Evolutionary conservation across 495 filamentous ascomycete genomes (phyloP).

Genomic region (Pyronema omphalodes): DNA sequence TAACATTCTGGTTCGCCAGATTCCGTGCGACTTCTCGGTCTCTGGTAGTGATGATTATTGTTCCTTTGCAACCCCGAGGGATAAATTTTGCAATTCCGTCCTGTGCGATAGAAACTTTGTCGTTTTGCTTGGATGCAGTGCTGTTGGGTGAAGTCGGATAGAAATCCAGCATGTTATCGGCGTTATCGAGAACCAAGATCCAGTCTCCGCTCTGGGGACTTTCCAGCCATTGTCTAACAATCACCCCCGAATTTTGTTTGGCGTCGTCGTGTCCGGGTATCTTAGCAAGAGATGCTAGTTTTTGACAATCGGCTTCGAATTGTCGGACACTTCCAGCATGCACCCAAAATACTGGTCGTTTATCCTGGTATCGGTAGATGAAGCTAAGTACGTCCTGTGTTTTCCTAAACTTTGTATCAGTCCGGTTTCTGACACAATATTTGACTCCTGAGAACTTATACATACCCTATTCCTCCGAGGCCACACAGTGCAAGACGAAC

Average conservation of each 20-base stretch:
- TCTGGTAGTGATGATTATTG: slow-evolving; percentile 24
- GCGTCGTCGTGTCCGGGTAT: slow-evolving; percentile 8
- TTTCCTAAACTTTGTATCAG: background rate
- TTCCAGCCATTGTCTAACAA: slow-evolving; percentile 12
- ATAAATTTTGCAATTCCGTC: slow-evolving; percentile 9
- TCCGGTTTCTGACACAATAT: too few species aligned
- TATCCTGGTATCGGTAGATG: slow-evolving; percentile 16
- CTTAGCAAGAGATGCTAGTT: background rate
- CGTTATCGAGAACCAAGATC: slow-evolving; percentile 14
- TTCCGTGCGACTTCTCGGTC: slow-evolving; percentile 13
- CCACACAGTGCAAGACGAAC: too few species aligned
- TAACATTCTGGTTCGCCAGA: background rate
- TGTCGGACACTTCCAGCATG: slow-evolving; percentile 6
- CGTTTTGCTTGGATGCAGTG: background rate
- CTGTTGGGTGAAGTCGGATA: background rate
- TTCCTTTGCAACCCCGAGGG: slow-evolving; percentile 16
- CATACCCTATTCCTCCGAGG: too few species aligned
- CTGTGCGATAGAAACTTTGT: background rate
- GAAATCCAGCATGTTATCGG: slow-evolving; percentile 10
- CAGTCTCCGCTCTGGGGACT: slow-evolving; percentile 7
- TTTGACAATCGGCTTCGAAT: slow-evolving; percentile 13
- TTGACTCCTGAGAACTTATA: too few species aligned
- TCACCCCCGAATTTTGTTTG: slow-evolving; percentile 2
- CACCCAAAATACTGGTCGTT: slow-evolving; percentile 24
- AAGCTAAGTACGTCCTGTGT: slow-evolving; percentile 33